Base-by-base conservation (phyloP, 2,329 filamentous ascomycete species). In the Sporothrix sp. region DNA sequence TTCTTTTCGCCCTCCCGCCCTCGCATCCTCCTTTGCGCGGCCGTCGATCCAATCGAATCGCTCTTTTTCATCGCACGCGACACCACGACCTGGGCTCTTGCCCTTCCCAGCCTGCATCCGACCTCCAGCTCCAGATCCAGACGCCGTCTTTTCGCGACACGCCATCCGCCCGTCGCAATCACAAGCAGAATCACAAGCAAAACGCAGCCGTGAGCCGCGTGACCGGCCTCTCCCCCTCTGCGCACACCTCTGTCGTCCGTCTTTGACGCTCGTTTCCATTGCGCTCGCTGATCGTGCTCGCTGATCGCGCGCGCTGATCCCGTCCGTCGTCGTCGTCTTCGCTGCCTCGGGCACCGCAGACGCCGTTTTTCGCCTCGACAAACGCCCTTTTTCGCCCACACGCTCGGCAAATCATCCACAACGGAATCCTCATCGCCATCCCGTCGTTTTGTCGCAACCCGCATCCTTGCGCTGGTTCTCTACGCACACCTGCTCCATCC, bases 401-500 rank as follows among this genome's bases (percentile, higher is more conserved):
- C 37, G 37, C 42, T 35, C 52, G 56, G 54, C 61, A 64, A 65
- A 65, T 63, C 64, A 60, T 63, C 63, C 65, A 73, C 70, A 65
- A 76, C 74, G 73, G 73, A 73, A 66, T 64, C 65, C 59, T 67
- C 66, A 69, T 69, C 68, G 66, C 63, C 64, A 68, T 66, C 61
- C 60, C 66, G 65, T 62, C 65, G 62, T 61, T 66, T 73, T 64
- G 61, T 73, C 63, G 57, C 70, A 61, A 54, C 70, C 63, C 59
- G 62, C 58, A 62, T 72, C 62, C 68, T 75, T 64, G 48, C 54
- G 48, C 72, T 72, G 68, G 61, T 68, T 59, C 65, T 73, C 62
- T 69, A 77, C 63, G 23, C 30, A 14, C 63, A 71, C 63, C 63
- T 73, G 56, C 70, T 73, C 59, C 74, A 79, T 58, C 75, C 75